These are phyloP conservation scores for Boletus smithii DNA, from an alignment of 1,284 basidiomycete species.

Conservation along the genomic window DNA sequence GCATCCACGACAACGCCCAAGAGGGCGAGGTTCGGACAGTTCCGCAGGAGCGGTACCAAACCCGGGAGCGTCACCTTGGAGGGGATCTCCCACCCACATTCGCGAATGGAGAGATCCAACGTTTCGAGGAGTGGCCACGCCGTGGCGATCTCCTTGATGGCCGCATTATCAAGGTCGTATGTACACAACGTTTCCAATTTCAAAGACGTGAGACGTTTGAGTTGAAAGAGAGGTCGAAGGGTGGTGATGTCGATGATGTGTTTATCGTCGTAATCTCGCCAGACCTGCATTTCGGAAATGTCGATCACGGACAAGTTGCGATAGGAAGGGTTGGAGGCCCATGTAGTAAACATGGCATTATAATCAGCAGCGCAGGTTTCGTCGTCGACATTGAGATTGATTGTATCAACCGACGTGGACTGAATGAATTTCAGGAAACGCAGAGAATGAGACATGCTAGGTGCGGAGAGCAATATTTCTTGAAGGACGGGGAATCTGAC, in stretches of 20 bases:
- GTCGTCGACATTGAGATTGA: slow-evolving; percentile 32
- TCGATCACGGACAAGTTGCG: slow-evolving; percentile 26
- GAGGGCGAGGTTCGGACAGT: slow-evolving; percentile 24
- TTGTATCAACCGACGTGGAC: slow-evolving; percentile 31
- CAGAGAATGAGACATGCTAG: slow-evolving; percentile 22
- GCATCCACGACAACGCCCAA: slow-evolving; percentile 30
- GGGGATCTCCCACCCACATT: slow-evolving; percentile 32
- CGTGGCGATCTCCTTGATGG: slow-evolving; percentile 24
- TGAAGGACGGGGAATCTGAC: slow-evolving; percentile 22
- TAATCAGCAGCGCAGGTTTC: slow-evolving; percentile 30
- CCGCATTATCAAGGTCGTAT: slow-evolving; percentile 22
- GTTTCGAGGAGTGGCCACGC: slow-evolving; percentile 30
- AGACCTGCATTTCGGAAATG: slow-evolving; percentile 32
- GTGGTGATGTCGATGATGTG: slow-evolving; percentile 26
- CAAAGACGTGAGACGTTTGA: slow-evolving; percentile 20
- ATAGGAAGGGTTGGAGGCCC: slow-evolving; percentile 25
- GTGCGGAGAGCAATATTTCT: slow-evolving; percentile 22
- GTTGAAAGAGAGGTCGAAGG: slow-evolving; percentile 26
- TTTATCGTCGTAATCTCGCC: slow-evolving; percentile 30
- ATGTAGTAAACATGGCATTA: slow-evolving; percentile 20
- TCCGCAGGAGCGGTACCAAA: slow-evolving; percentile 19
- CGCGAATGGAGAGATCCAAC: slow-evolving; percentile 26
- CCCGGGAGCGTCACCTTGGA: slow-evolving; percentile 29
- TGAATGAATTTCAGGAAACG: slow-evolving; percentile 28
- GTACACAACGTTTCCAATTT: slow-evolving; percentile 31